Percentiles rank a stretch among this genome's conserved stretches.
Evolutionary conservation across 331 rosid genomes (phyloP).

Genomic region (Arachis monticola): DNA sequence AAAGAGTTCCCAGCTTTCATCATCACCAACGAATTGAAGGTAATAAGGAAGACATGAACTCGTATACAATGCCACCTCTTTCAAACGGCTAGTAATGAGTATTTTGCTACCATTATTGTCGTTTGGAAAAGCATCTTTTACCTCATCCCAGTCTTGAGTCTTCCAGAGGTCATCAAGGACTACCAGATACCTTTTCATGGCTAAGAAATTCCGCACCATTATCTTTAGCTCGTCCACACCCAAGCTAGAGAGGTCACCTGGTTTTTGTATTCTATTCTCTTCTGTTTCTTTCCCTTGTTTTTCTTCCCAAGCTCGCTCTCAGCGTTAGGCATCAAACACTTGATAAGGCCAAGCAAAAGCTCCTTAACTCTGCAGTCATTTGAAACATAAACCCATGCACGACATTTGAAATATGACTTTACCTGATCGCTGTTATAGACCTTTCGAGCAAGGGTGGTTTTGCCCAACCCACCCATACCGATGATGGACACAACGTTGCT

Average conservation of each 20-base stretch:
- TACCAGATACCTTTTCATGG: not conserved
- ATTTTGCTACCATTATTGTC: constrained; percentile 1
- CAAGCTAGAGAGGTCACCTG: constrained; percentile 21
- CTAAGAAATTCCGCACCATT: not conserved
- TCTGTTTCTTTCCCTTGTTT: not conserved
- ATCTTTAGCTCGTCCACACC: not conserved
- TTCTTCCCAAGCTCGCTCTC: too few relatives aligned
- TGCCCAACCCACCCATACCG: constrained; percentile 10
- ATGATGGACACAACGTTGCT: not conserved
- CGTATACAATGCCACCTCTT: not conserved
- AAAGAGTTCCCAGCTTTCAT: constrained; percentile 6
- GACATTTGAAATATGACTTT: not conserved
- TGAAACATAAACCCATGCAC: constrained; percentile 6
- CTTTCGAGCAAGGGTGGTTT: constrained; percentile 11
- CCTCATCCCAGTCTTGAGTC: not conserved
- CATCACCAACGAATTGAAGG: not conserved
- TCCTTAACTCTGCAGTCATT: too few relatives aligned
- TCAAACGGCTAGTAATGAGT: constrained; percentile 22
- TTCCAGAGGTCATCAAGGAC: not conserved
- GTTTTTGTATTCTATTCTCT: too few relatives aligned
- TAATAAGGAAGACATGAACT: not conserved
- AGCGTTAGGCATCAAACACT: not conserved
- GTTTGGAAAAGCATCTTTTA: constrained; percentile 11
- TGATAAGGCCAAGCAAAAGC: too few relatives aligned
- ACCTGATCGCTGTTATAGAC: not conserved